Evolutionary conservation across 2,329 filamentous ascomycete species (phyloP), one percentile per base, ranked within the genome.

Genomic region (Apiospora saccharicola): DNA sequence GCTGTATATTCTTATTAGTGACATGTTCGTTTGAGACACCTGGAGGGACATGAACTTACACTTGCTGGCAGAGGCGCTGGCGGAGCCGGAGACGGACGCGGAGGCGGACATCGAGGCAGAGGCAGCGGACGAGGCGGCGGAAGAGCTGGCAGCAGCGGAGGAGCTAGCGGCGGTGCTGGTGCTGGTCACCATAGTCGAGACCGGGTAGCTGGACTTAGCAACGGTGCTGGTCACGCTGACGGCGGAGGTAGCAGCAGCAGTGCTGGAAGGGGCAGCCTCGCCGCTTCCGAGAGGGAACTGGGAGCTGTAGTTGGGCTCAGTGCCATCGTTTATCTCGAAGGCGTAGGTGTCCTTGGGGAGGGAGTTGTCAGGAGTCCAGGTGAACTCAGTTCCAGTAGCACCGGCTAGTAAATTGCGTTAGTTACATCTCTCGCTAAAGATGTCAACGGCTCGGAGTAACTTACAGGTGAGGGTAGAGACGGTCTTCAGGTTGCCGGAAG

Each of bases 231-330:
- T 70, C 47, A 75, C 76, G 53, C 76, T 72, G 69, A 77, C 75
- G 69, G 74, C 72, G 10, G 75, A 51, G 57, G 71, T 71, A 47
- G 69, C 16, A 46, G 46, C 6, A 26, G 46, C 6, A 26, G 69
- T 30, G 47, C 67, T 43, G 64, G 72, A 74, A 26, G 68, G 70
- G 71, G 70, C 71, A 19, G 72, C 53, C 14, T 72, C 41, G 34
- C 24, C 47, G 37, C 22, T 47, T 10, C 34, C 49, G 34, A 51
- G 41, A 6, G 37, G n/a, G 78, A 85, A 87, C 77, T 80, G 80
- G 16, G 72, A 5, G 76, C 82, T 84, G 83, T 84, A 88, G 85
- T 88, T 88, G 77, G 77, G 74, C 16, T 79, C 78, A 44, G 76
- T 77, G 46, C 76, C 77, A 75, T 87, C 85, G 41, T 71, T 73